These are phyloP conservation scores for Rutidosis leptorrhynchoides DNA, from an alignment of 129 eudicot species.

Conservation along the genomic window DNA sequence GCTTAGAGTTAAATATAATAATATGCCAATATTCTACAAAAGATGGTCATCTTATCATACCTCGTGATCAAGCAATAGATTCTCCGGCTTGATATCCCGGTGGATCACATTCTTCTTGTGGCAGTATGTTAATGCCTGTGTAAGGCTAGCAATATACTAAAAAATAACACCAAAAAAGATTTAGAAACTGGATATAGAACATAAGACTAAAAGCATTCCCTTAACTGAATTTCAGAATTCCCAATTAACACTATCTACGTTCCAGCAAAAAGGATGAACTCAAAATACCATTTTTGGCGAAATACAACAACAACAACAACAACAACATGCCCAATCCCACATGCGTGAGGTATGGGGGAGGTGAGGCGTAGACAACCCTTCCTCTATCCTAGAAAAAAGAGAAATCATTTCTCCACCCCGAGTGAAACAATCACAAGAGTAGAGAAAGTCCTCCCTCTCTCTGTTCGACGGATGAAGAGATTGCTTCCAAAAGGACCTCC, in stretches of 20 bases:
- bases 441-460: too few species aligned
- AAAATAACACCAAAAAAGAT: conserved; percentile 22
- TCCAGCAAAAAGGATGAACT: not conserved
- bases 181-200: conserved; percentile 3
- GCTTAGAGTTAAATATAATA: not conserved
- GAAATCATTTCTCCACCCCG: too few species aligned
- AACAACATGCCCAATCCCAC: too few species aligned
- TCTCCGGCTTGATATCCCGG: conserved; percentile 96
- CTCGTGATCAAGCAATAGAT: conserved; percentile 93
- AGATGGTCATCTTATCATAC: conserved; percentile 30
- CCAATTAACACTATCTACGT: not conserved
- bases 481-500: too few species aligned
- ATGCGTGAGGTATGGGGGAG: too few species aligned
- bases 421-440: too few species aligned
- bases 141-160: conserved; percentile 83
- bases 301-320: too few species aligned
- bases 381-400: too few species aligned
- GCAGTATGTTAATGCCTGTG: conserved; percentile 82
- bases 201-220: not conserved
- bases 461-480: too few species aligned
- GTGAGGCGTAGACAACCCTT: too few species aligned
- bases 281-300: not conserved
- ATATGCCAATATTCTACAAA: not conserved
- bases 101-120: conserved; percentile 89
- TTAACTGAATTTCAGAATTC: not conserved